phyloP scores from a whole-genome alignment of 768 basidiomycete genomes.

The Sarcomyxa edulis region DNA sequence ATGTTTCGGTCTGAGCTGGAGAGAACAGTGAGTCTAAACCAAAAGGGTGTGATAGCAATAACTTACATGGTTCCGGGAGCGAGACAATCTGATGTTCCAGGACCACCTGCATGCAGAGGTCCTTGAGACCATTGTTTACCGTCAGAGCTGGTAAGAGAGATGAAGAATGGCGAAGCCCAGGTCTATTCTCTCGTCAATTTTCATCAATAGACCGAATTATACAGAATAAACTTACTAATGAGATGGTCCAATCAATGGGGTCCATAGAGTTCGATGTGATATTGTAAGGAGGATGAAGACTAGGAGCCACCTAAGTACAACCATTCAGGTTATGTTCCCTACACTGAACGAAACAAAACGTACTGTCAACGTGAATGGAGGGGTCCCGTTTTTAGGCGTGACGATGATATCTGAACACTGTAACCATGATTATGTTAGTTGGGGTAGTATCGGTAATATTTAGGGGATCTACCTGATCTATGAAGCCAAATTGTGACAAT shows the following conservation, averaged over 20 bases:
- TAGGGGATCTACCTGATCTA: conserved; percentile 37
- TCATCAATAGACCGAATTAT: background rate
- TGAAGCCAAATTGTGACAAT: conserved; percentile 58
- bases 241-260: conserved; percentile 55
- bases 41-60: no score
- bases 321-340: no score
- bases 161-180: conserved; percentile 51
- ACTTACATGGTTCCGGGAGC: background rate
- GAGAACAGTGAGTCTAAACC: no score
- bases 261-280: conserved; percentile 38
- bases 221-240: conserved; percentile 16
- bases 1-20: no score
- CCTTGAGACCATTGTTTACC: conserved; percentile 54
- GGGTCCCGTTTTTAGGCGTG: conserved; percentile 49
- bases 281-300: conserved; percentile 57
- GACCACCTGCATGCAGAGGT: conserved; percentile 52
- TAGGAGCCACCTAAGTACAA: conserved; percentile 46
- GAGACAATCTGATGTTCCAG: conserved; percentile 9
- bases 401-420: conserved; percentile 57
- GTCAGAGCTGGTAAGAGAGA: conserved; percentile 45
- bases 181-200: conserved; percentile 22
- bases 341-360: conserved; percentile 10
- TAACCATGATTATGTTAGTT: conserved; percentile 1
- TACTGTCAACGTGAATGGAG: conserved; percentile 55
- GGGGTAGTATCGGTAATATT: background rate